Percentiles rank a stretch among this genome's conserved stretches.
phyloP scores from a whole-genome alignment of 2,329 filamentous ascomycete species.

The Fusarium tupiense region DNA sequence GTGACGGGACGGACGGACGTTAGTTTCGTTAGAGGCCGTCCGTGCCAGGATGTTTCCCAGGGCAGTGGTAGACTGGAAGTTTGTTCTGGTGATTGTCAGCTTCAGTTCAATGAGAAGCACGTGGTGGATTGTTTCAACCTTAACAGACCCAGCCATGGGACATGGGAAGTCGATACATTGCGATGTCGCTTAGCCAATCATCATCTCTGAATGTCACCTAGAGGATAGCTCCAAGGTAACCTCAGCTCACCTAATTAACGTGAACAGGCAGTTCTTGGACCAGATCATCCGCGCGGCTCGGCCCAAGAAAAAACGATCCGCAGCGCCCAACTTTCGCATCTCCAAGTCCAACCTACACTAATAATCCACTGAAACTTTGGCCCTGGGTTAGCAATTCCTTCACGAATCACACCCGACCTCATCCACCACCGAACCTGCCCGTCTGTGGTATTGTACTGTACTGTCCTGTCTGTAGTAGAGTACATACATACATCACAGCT shows the following conservation, averaged over 20 bases:
- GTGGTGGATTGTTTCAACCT: constrained; percentile 33
- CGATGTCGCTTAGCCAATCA: constrained; percentile 6
- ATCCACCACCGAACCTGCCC: not conserved
- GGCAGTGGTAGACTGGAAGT: not conserved
- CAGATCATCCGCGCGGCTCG: constrained; percentile 38
- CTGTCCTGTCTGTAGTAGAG: not conserved
- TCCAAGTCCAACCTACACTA: constrained; percentile 31
- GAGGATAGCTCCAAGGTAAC: constrained; percentile 22
- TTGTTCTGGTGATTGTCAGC: constrained; percentile 1
- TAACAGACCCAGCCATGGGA: constrained; percentile 4
- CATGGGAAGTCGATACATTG: constrained; percentile 3
- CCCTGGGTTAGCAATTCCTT: constrained; percentile 25
- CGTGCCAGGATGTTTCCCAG: constrained; percentile 17
- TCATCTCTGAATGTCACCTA: constrained; percentile 8
- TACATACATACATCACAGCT: constrained; percentile 6
- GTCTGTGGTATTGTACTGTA: not conserved
- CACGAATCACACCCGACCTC: not conserved
- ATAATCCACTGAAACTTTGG: constrained; percentile 32
- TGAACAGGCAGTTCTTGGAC: constrained; percentile 27
- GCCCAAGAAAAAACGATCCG: constrained; percentile 37
- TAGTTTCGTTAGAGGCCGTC: not conserved
- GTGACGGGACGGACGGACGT: not conserved
- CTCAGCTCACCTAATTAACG: constrained; percentile 30
- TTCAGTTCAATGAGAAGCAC: constrained; percentile 18
- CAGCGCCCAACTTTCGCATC: constrained; percentile 35